phyloP scores from a whole-genome alignment of 768 basidiomycete species.

The Rhizopogon roseolus region DNA sequence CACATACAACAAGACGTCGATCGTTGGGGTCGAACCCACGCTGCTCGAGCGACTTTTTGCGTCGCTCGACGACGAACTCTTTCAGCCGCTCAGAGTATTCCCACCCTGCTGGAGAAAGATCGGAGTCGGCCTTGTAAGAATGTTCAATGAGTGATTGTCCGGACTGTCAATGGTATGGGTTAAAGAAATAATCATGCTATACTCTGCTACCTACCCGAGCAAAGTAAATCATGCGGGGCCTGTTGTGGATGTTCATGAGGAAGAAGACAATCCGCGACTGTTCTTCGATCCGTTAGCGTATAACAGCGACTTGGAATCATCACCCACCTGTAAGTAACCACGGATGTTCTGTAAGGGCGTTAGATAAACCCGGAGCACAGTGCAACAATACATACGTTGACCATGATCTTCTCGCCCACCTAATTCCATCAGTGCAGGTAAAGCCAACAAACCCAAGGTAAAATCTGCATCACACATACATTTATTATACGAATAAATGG shows the following conservation, averaged over 20 bases:
- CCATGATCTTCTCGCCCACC: conserved; percentile 95
- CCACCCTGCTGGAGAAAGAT: conserved; percentile 92
- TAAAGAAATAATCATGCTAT: background rate
- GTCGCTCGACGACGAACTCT: conserved; percentile 83
- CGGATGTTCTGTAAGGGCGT: conserved; percentile 57
- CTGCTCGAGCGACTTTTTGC: conserved; percentile 71
- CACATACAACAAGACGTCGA: conserved; percentile 62
- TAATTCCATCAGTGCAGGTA: conserved; percentile 20
- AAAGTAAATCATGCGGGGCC: conserved; percentile 91
- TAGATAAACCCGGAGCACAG: background rate
- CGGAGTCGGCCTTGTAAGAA: conserved; percentile 97
- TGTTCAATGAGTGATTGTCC: conserved; percentile 99
- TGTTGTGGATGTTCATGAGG: conserved; percentile 98
- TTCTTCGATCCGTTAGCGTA: conserved; percentile 3
- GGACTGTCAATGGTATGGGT: conserved; percentile 46
- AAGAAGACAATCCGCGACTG: conserved; percentile 97
- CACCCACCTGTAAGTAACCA: conserved; percentile 76
- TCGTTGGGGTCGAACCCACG: conserved; percentile 59
- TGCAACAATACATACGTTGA: conserved; percentile 49
- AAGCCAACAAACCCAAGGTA: conserved; percentile 3
- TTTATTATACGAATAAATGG: conserved; percentile 95
- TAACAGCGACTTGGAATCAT: background rate
- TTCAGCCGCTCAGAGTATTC: conserved; percentile 89
- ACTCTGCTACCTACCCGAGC: conserved; percentile 62
- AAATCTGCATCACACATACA: conserved; percentile 30